phyloP scores from a whole-genome alignment of 306 rosid genomes.

The Malus sieversii region DNA sequence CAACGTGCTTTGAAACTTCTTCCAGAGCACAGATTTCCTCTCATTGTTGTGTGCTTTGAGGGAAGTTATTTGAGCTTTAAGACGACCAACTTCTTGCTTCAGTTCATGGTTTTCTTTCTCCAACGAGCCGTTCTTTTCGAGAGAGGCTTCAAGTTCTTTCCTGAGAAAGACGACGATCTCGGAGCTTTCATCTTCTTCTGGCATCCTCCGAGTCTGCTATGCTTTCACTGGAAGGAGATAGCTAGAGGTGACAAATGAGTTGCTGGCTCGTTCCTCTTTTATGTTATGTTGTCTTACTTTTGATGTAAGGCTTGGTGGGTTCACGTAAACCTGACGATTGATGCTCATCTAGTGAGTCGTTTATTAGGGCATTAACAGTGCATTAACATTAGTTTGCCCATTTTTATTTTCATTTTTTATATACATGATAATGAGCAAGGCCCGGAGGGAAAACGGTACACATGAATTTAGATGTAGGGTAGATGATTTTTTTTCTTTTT shows the following conservation, averaged over 20 bases:
- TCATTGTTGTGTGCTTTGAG: conserved; percentile 66
- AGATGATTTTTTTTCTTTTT: too few relatives aligned
- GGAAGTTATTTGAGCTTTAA: conserved; percentile 51
- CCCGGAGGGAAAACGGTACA: too few relatives aligned
- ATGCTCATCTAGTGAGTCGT: conserved; percentile 7
- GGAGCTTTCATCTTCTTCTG: conserved; percentile 33
- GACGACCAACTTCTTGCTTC: conserved; percentile 51
- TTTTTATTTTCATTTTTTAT: background rate
- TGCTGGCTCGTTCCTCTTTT: conserved; percentile 18
- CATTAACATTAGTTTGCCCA: conserved; percentile 27
- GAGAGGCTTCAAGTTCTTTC: conserved; percentile 48
- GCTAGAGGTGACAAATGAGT: conserved; percentile 19
- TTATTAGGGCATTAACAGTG: background rate
- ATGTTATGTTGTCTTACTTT: conserved; percentile 36
- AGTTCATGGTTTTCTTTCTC: conserved; percentile 76
- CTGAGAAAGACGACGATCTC: conserved; percentile 37
- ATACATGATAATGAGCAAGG: background rate
- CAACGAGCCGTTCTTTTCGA: conserved; percentile 40
- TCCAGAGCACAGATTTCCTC: conserved; percentile 77
- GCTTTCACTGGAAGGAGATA: conserved; percentile 16
- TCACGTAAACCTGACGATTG: conserved; percentile 9
- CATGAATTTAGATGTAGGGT: too few relatives aligned
- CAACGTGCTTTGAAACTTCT: conserved; percentile 62
- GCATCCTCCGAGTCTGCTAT: conserved; percentile 29
- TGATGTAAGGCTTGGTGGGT: conserved; percentile 46